Conservation (phyloP, 768 basidiomycete genomes). For the Amanita inopinata region DNA sequence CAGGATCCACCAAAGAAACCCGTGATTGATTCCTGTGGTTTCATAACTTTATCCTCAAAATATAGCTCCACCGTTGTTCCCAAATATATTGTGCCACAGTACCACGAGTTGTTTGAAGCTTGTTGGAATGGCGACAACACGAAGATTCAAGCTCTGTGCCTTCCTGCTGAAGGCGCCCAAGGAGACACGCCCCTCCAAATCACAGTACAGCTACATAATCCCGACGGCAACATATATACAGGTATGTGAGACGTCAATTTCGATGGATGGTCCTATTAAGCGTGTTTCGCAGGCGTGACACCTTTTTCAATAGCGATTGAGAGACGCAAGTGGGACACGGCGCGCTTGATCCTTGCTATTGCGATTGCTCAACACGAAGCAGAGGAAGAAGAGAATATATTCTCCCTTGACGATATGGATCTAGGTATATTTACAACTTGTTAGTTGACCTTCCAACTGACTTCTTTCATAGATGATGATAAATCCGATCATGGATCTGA, state of each 20-base stretch:
- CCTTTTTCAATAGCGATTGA: slow-evolving; percentile 41
- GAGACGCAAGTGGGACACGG: slow-evolving; percentile 45
- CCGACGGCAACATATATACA: slow-evolving; percentile 11
- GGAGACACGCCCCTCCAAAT: slow-evolving; percentile 31
- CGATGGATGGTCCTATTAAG: not conserved
- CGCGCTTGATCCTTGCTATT: slow-evolving; percentile 49
- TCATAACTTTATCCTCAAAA: not conserved
- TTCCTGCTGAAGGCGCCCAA: slow-evolving; percentile 27
- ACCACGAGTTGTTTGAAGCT: slow-evolving; percentile 5
- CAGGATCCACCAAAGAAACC: not conserved
- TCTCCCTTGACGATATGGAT: slow-evolving; percentile 6
- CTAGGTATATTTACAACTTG: not conserved
- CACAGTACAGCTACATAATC: slow-evolving; percentile 23
- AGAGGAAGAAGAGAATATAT: slow-evolving; percentile 1
- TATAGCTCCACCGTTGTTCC: not conserved
- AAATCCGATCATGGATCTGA: slow-evolving; percentile 32
- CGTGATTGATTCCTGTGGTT: not conserved
- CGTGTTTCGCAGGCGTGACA: slow-evolving; percentile 26
- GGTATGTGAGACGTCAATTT: slow-evolving; percentile 14
- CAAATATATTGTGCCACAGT: not conserved
- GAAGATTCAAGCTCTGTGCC: slow-evolving; percentile 42
- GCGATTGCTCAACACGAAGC: slow-evolving; percentile 41
- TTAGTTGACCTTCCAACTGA: not conserved
- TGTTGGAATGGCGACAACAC: slow-evolving; percentile 7
- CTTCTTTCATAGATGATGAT: slow-evolving; percentile 17